Evolutionary conservation across 2,329 filamentous ascomycete species (phyloP).

Genomic region (Hypoxylon sp.): DNA sequence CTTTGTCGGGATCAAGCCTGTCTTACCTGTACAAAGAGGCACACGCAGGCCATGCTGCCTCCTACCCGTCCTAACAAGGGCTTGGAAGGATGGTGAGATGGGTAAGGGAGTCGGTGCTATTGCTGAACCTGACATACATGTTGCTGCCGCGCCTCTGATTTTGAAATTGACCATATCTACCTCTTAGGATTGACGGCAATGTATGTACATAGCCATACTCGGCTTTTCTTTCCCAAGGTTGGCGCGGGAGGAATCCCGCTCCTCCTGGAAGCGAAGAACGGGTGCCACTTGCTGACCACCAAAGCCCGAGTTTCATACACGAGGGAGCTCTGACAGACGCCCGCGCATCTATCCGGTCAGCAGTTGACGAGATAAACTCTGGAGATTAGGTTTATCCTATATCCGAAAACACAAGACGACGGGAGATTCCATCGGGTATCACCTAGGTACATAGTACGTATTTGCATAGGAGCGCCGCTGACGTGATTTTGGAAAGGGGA

Average conservation of each 20-base stretch:
- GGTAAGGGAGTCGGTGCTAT: conserved; percentile 1
- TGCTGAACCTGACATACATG: conserved; percentile 16
- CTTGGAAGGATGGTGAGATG: conserved; percentile 13
- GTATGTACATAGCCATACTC: too few relatives aligned
- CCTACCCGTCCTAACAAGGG: neutral
- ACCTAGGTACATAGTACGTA: too few relatives aligned
- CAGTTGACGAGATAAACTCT: conserved; percentile 21
- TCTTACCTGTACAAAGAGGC: too few relatives aligned
- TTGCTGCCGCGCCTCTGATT: neutral
- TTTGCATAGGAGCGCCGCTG: conserved; percentile 21
- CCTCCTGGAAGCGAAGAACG: conserved; percentile 1
- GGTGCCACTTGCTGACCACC: neutral
- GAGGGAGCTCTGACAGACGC: conserved; percentile 12
- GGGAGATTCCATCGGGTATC: too few relatives aligned
- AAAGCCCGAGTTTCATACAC: neutral
- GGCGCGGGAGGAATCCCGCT: conserved; percentile 23
- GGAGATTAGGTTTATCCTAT: conserved; percentile 22
- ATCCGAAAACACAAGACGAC: conserved; percentile 5
- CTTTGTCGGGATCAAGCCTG: conserved; percentile 2
- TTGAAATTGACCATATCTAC: neutral
- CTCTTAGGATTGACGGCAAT: too few relatives aligned
- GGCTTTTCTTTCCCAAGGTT: conserved; percentile 7
- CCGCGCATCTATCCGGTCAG: conserved; percentile 28
- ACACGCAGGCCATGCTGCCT: too few relatives aligned
- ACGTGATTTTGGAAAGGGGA: conserved; percentile 17